A percentile compares a stretch with the other conserved stretches of the same genome.
phyloP scores from a whole-genome alignment of 331 rosid species.

The Quercus lobata region DNA sequence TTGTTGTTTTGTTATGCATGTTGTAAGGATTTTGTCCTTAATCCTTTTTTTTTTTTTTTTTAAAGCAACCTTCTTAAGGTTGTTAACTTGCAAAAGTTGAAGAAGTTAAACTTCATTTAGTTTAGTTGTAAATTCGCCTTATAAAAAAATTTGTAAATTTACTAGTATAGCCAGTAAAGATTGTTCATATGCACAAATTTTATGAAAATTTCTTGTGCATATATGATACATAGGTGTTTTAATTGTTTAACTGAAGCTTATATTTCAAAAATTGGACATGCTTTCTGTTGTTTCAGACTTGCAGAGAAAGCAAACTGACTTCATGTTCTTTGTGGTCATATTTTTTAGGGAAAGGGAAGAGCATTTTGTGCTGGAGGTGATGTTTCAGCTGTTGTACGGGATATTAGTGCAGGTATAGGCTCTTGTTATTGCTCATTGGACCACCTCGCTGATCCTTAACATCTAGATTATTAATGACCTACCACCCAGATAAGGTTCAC shows the following conservation, averaged over 20 bases:
- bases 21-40: not conserved
- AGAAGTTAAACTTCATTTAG: not conserved
- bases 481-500: not conserved
- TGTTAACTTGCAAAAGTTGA: not conserved
- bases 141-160: not conserved
- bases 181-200: not conserved
- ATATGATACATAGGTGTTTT: not conserved
- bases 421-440: constrained; percentile 7
- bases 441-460: constrained; percentile 2
- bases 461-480: not conserved
- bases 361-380: constrained; percentile 99
- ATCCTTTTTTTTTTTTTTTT: not conserved
- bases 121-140: not conserved
- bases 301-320: constrained; percentile 9
- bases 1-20: not conserved
- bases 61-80: not conserved
- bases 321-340: not conserved
- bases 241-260: not conserved
- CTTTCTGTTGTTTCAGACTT: not conserved
- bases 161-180: not conserved
- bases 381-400: constrained; percentile 63
- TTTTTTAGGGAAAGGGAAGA: constrained; percentile 81
- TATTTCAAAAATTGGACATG: not conserved
- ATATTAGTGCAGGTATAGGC: constrained; percentile 36
- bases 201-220: not conserved